Evolutionary conservation across 176 grass and related monocot species (phyloP).

Genomic region (Avena insularis): DNA sequence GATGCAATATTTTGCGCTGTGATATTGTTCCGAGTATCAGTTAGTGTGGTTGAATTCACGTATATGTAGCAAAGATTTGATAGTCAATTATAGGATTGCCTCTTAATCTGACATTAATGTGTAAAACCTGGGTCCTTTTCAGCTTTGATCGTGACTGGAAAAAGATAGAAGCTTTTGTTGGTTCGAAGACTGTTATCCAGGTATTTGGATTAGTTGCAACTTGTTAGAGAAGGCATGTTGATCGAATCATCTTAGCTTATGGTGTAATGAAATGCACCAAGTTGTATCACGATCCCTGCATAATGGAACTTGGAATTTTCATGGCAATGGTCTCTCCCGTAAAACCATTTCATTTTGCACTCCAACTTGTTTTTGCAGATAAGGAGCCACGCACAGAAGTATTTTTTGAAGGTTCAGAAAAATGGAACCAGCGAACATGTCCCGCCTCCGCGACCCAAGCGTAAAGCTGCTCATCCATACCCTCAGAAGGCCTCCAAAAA

Average conservation of each 20-base stretch:
- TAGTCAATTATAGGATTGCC: neutral
- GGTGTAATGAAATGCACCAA: slow-evolving; percentile 9
- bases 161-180: slow-evolving; percentile 98
- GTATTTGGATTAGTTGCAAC: slow-evolving; percentile 43
- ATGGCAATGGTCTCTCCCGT: neutral
- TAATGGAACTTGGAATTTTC: neutral
- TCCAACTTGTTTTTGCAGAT: slow-evolving; percentile 60
- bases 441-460: slow-evolving; percentile 94
- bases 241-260: slow-evolving; percentile 22
- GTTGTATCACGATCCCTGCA: neutral
- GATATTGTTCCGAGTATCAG: neutral
- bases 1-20: neutral
- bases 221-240: neutral
- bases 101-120: slow-evolving; percentile 40
- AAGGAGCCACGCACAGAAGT: slow-evolving; percentile 98
- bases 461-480: slow-evolving; percentile 98
- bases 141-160: slow-evolving; percentile 98
- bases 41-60: slow-evolving; percentile 7
- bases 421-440: slow-evolving; percentile 94
- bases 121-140: slow-evolving; percentile 36
- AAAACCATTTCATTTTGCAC: slow-evolving; percentile 17
- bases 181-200: slow-evolving; percentile 95
- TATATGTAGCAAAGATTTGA: slow-evolving; percentile 5
- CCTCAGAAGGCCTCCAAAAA: slow-evolving; percentile 98
- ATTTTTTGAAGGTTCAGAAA: slow-evolving; percentile 99